phyloP scores from a whole-genome alignment of 2,329 filamentous ascomycete genomes.

The Apiospora hydei region DNA sequence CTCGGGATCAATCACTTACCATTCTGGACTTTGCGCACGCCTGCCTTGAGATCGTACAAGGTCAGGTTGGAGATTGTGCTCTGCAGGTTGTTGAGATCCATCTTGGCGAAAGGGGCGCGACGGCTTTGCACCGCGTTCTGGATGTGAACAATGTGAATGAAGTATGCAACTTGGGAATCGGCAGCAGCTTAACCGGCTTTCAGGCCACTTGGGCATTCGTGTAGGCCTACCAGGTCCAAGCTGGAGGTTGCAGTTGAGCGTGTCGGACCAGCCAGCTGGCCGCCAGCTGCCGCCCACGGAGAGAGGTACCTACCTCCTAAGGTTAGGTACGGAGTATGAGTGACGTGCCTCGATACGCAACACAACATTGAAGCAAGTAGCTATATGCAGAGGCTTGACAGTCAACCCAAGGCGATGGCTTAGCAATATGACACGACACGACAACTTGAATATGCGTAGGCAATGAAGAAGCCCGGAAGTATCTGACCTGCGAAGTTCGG shows the following conservation, averaged over 20 bases:
- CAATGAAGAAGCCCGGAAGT: not conserved
- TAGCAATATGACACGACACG: not conserved
- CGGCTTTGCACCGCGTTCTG: conserved; percentile 13
- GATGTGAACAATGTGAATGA: conserved; percentile 11
- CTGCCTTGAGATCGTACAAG: conserved; percentile 93
- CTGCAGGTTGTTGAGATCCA: conserved; percentile 88
- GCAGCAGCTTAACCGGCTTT: conserved; percentile 8
- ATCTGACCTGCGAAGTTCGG: not conserved
- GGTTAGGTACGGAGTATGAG: too few relatives aligned
- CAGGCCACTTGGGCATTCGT: conserved; percentile 24
- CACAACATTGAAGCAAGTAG: too few relatives aligned
- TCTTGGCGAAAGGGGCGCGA: conserved; percentile 45
- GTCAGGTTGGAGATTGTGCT: conserved; percentile 90
- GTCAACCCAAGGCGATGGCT: not conserved
- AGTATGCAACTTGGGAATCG: conserved; percentile 7
- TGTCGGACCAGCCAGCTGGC: not conserved
- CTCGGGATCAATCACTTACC: conserved; percentile 60
- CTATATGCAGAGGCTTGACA: not conserved
- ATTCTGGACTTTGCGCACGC: conserved; percentile 96
- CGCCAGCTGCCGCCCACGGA: not conserved
- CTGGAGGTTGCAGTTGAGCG: not conserved
- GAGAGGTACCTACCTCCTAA: too few relatives aligned
- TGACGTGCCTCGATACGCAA: too few relatives aligned
- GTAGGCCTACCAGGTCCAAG: conserved; percentile 13
- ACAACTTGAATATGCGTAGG: not conserved